Percentiles rank a stretch among this genome's conserved stretches.
Evolutionary conservation across 345 rosid species (phyloP).

Genomic region (Linum usitatissimum): DNA sequence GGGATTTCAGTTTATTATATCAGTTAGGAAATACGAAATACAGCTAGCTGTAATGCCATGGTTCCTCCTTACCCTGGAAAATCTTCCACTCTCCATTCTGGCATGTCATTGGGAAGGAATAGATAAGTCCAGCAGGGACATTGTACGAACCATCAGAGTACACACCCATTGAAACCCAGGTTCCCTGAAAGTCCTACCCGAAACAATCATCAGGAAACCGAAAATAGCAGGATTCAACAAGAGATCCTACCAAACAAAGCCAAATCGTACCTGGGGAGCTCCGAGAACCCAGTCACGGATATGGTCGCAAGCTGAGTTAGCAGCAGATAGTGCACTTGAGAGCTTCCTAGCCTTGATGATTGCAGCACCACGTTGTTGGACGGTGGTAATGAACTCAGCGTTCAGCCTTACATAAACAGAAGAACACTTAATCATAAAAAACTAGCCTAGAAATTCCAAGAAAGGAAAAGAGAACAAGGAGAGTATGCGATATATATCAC

Average conservation of each 20-base stretch:
- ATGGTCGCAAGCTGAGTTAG: slow-evolving; percentile 97
- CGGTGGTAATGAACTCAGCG: slow-evolving; percentile 74
- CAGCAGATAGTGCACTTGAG: slow-evolving; percentile 98
- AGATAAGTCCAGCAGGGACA: slow-evolving; percentile 89
- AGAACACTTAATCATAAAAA: neutral
- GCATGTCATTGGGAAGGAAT: slow-evolving; percentile 94
- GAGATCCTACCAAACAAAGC: neutral
- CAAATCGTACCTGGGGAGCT: slow-evolving; percentile 66
- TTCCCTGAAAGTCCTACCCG: slow-evolving; percentile 40
- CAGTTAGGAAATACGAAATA: too few relatives aligned
- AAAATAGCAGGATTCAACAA: neutral
- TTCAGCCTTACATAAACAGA: slow-evolving; percentile 45
- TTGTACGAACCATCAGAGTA: slow-evolving; percentile 96
- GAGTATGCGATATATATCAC: slow-evolving; percentile 34
- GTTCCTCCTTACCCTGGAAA: slow-evolving; percentile 54
- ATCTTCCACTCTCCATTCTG: slow-evolving; percentile 80
- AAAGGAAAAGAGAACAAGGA: neutral
- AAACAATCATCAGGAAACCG: neutral
- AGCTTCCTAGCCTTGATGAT: slow-evolving; percentile 91
- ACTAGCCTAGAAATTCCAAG: neutral
- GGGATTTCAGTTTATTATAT: neutral
- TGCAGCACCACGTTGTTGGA: slow-evolving; percentile 99
- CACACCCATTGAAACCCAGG: slow-evolving; percentile 98
- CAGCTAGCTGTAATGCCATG: too few relatives aligned
- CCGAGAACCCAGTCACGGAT: slow-evolving; percentile 99